Conservation (phyloP, 2,329 filamentous ascomycete species). For the Cladophialophora bantiana region DNA sequence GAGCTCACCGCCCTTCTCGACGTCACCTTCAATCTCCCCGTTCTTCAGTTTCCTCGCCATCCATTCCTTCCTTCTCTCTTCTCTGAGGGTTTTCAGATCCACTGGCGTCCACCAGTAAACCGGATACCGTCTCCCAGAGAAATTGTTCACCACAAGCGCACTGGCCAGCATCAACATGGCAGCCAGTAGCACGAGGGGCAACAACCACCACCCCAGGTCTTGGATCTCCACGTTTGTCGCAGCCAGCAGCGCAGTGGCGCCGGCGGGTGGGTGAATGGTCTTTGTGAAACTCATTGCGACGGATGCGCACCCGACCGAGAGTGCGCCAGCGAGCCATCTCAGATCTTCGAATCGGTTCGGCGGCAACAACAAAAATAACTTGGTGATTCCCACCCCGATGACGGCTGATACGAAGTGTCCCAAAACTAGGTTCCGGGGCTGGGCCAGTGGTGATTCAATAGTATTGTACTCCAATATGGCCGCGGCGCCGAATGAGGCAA, state of each 20-base stretch:
- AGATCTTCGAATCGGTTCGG: constrained; percentile 55
- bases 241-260: constrained; percentile 74
- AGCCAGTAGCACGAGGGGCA: constrained; percentile 69
- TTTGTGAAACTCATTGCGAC: constrained; percentile 73
- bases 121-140: constrained; percentile 68
- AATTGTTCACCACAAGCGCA: constrained; percentile 72
- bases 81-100: constrained; percentile 31
- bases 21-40: constrained; percentile 4
- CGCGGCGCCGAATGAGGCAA: constrained; percentile 76
- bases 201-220: constrained; percentile 70
- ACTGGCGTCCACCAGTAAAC: constrained; percentile 64
- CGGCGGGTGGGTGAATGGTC: constrained; percentile 76
- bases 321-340: constrained; percentile 69
- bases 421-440: constrained; percentile 72
- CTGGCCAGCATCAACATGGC: constrained; percentile 66
- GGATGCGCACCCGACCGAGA: constrained; percentile 70
- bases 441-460: constrained; percentile 74
- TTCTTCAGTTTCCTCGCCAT: background rate
- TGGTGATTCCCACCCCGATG: constrained; percentile 67
- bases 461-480: constrained; percentile 78
- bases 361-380: constrained; percentile 66
- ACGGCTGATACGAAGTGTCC: constrained; percentile 71
- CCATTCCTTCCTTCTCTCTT: constrained; percentile 21
- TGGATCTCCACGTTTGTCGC: constrained; percentile 64
- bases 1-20: constrained; percentile 16